Percentiles rank a stretch among this genome's conserved stretches.
Evolutionary conservation across 176 grass and related monocot genomes (phyloP).

Genomic region (Tuctoria greenei): DNA sequence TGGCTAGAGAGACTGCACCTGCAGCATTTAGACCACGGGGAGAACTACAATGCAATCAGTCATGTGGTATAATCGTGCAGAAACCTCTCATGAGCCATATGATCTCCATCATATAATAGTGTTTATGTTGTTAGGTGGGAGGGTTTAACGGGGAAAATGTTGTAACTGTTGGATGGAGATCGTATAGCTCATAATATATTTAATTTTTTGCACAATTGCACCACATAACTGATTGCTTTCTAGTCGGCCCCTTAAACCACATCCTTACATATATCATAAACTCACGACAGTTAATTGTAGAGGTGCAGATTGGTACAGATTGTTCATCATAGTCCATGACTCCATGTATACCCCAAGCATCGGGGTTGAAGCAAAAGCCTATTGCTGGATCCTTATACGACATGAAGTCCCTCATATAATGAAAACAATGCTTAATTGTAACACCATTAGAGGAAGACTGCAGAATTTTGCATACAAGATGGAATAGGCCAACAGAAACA

Average conservation of each 20-base stretch:
- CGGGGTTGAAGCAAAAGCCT: background rate
- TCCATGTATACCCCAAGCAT: background rate
- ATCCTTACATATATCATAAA: background rate
- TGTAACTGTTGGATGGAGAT: too few species aligned
- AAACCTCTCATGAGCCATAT: too few species aligned
- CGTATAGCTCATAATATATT: too few species aligned
- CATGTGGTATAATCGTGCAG: too few species aligned
- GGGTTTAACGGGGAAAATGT: too few species aligned
- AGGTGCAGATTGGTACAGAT: background rate
- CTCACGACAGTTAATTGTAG: background rate
- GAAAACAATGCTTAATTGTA: background rate
- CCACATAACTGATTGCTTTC: too few species aligned
- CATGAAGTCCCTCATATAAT: background rate
- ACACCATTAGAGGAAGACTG: background rate
- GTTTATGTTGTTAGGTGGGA: too few species aligned
- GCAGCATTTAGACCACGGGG: background rate
- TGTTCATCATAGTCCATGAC: background rate
- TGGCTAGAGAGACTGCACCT: background rate
- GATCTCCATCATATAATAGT: too few species aligned
- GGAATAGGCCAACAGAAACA: background rate
- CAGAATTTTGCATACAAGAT: constrained; percentile 1
- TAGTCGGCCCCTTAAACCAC: too few species aligned
- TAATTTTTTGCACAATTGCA: too few species aligned
- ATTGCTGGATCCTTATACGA: background rate
- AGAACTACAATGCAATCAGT: too few species aligned